These are phyloP conservation scores for Solanum habrochaites DNA, from an alignment of 257 asterid species.

Conservation along the genomic window DNA sequence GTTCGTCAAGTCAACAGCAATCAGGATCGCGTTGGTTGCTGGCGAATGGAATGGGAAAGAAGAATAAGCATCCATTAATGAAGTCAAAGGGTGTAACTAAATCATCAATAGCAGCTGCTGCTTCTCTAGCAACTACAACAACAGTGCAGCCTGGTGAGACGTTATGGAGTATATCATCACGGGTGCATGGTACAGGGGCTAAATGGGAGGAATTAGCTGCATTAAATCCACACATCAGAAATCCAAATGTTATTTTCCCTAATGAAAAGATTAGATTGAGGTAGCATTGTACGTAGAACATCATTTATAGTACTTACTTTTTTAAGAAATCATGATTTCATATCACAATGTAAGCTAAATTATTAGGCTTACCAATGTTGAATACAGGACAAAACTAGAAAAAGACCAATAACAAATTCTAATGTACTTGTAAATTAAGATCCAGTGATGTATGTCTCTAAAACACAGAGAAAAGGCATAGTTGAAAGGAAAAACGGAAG, in stretches of 20 bases:
- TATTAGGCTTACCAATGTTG: neutral
- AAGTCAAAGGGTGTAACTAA: conserved; percentile 42
- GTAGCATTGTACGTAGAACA: conserved; percentile 6
- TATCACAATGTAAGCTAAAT: neutral
- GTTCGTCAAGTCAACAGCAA: conserved; percentile 64
- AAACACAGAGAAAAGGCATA: neutral
- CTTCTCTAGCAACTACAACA: conserved; percentile 16
- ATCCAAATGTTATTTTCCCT: conserved; percentile 41
- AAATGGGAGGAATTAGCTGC: conserved; percentile 42
- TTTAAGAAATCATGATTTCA: neutral
- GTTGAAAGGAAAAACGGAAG: neutral
- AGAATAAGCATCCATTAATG: conserved; percentile 67
- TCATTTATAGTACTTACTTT: neutral
- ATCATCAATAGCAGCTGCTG: conserved; percentile 23
- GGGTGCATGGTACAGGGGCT: conserved; percentile 41
- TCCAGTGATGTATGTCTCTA: neutral
- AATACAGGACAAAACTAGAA: neutral
- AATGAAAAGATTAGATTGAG: conserved; percentile 33
- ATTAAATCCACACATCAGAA: conserved; percentile 46
- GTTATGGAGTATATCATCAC: conserved; percentile 78
- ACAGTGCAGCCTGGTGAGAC: conserved; percentile 48
- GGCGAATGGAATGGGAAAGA: conserved; percentile 98
- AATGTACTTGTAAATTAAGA: neutral
- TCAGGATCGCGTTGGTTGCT: conserved; percentile 92
- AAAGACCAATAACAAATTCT: neutral